Conservation (phyloP, 371 early-diverging fungal species). For the Saksenaea oblongispora region DNA sequence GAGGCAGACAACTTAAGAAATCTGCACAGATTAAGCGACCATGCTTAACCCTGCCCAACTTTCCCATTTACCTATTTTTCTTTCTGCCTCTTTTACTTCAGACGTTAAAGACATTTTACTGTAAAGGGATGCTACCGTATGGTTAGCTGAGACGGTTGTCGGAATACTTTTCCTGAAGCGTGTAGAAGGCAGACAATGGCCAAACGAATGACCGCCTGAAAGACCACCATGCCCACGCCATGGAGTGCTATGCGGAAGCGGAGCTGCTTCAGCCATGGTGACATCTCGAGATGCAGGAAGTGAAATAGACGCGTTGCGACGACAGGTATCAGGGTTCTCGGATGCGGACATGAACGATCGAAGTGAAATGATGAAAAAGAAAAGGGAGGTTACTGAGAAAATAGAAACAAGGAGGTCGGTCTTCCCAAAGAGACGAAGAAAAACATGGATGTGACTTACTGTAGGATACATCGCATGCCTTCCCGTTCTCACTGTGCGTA, state of each 20-base stretch:
- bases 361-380: not conserved
- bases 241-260: not conserved
- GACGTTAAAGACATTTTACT: not conserved
- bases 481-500: no score
- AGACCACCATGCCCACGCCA: not conserved
- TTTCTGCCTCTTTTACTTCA: not conserved
- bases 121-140: not conserved
- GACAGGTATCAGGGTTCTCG: not conserved
- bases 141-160: not conserved
- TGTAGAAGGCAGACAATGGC: not conserved
- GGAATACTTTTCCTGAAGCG: not conserved
- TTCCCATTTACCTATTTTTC: not conserved
- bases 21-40: constrained; percentile 1
- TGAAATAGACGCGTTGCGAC: not conserved
- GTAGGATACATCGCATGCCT: no score
- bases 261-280: not conserved
- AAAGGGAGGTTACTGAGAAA: not conserved
- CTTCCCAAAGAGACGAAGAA: not conserved
- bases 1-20: constrained; percentile 8
- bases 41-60: not conserved
- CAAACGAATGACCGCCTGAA: not conserved
- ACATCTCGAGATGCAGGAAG: not conserved
- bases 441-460: no score
- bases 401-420: not conserved
- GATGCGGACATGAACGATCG: not conserved